phyloP scores from a whole-genome alignment of 768 basidiomycete genomes.

The Coprinopsis sp. region DNA sequence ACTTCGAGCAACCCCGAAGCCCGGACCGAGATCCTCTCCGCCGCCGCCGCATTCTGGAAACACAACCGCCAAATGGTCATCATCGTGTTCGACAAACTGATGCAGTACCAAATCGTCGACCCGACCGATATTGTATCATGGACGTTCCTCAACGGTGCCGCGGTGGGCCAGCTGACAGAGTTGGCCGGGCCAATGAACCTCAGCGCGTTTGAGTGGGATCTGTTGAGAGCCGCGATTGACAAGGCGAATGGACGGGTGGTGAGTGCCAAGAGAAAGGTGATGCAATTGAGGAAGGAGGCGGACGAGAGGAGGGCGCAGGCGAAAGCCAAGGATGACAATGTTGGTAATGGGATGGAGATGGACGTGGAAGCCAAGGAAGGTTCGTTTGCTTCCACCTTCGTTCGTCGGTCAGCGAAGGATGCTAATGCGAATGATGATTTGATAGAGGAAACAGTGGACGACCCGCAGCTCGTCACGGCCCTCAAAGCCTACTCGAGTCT shows the following conservation, averaged over 20 bases:
- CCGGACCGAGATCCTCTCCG: conserved; percentile 65
- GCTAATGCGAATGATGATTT: not conserved
- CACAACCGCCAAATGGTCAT: conserved; percentile 80
- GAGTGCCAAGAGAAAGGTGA: conserved; percentile 70
- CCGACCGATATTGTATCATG: conserved; percentile 86
- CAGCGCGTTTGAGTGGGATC: conserved; percentile 77
- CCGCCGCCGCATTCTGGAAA: conserved; percentile 78
- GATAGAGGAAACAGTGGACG: conserved; percentile 42
- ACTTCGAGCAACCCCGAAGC: conserved; percentile 43
- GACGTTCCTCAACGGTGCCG: conserved; percentile 63
- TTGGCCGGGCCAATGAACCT: conserved; percentile 38
- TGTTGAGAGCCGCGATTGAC: conserved; percentile 76
- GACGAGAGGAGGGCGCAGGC: conserved; percentile 77
- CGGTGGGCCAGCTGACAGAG: conserved; percentile 34
- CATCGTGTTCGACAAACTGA: conserved; percentile 95
- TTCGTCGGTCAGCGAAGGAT: not conserved
- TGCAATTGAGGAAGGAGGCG: conserved; percentile 77
- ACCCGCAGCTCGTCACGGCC: conserved; percentile 65
- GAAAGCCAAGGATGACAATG: conserved; percentile 47
- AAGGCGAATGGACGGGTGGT: conserved; percentile 89
- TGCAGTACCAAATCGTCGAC: conserved; percentile 98
- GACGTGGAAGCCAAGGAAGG: conserved; percentile 60
- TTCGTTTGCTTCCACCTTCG: conserved; percentile 15
- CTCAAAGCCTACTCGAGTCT: conserved; percentile 72
- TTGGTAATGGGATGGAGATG: conserved; percentile 53